Evolutionary conservation across 2,329 filamentous ascomycete species (phyloP).

Genomic region (Trichoderma afroharzianum): DNA sequence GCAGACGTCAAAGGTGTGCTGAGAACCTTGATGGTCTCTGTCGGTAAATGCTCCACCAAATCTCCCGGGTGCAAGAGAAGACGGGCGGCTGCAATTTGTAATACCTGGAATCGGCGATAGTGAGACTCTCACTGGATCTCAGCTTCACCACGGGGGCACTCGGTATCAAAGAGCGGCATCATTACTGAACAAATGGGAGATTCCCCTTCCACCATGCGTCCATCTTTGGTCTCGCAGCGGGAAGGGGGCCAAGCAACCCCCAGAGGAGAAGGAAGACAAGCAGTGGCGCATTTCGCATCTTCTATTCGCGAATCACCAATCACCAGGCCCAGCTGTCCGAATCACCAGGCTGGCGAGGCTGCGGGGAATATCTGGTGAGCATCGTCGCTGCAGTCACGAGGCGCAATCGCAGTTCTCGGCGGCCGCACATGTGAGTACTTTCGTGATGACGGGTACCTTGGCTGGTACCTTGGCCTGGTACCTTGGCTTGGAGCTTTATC

Average conservation of each 20-base stretch:
- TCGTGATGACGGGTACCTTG: background rate
- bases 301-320: background rate
- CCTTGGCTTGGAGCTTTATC: background rate
- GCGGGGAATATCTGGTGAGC: background rate
- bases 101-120: background rate
- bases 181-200: background rate
- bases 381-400: background rate
- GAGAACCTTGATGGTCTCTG: conserved; percentile 15
- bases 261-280: background rate
- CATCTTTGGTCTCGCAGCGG: background rate
- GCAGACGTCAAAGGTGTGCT: conserved; percentile 12
- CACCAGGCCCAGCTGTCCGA: background rate
- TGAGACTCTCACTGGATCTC: background rate
- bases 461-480: background rate
- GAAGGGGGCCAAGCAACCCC: background rate
- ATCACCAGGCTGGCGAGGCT: background rate
- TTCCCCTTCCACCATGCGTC: background rate
- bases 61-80: background rate
- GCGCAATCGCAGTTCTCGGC: background rate
- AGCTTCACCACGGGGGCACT: background rate
- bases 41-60: background rate
- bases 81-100: background rate
- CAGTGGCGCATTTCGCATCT: background rate
- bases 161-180: background rate
- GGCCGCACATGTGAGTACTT: background rate